Evolutionary conservation across 345 rosid genomes (phyloP), one percentile per base, ranked within the genome.

Genomic region (Citrus inodora): DNA sequence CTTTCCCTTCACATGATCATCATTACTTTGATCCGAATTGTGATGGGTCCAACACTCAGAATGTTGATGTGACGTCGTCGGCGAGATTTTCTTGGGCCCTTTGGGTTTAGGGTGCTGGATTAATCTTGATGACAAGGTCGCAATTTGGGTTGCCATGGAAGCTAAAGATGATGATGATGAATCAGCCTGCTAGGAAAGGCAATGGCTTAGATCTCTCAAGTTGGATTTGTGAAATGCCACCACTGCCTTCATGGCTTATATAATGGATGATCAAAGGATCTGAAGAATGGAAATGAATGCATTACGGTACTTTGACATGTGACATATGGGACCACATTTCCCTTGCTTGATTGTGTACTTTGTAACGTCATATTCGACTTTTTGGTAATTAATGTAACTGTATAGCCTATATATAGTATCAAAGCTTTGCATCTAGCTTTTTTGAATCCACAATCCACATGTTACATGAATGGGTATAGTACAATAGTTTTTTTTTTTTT

Each of bases 141-240:
- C 68, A 28, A 48, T 38, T 11, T 56, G 71, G 32, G 60, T 53
- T 59, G 71, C 83, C 80, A 76, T 80, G 30, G 63, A 59, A 73
- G 76, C 56, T 55, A 11, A 53, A 3, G 22, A 21, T 19, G 35
- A 11, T 42, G 46, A 40, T 40, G 48, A 42, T 10, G 48, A 42
- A 42, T 11, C 48, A 0, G 16, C 48, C 11, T 2, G 4, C 1
- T 42, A 42, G 14, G 48, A 10, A 42, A 42, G 48, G 48, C 48
- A 42, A 42, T 42, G 14, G 4, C 48, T 11, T 42, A 42, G 4
- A 42, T 42, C 48, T 42, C 4, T 42, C 16, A 42, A 42, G 7
- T 4, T 4, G 16, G 56, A 46, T 13, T 69, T 6, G 48, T 69
- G 73, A 27, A 46, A 46, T 40, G 33, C 59, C n/a, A 13, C 27